Base-by-base conservation (phyloP, 805 yeast genomes). In the Metschnikowia lochheadii region DNA sequence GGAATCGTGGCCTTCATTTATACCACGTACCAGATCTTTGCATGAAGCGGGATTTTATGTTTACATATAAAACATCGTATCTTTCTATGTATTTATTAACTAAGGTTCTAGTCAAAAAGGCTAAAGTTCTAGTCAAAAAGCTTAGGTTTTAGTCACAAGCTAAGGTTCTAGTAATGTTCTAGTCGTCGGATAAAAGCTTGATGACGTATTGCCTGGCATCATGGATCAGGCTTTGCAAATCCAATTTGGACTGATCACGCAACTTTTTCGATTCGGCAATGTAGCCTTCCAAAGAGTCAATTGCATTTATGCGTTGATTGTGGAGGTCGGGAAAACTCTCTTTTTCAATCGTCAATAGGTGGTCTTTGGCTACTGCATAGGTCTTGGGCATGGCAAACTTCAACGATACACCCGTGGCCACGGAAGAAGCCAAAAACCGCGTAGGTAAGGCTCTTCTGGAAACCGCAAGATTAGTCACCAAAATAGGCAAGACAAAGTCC, bases 1-100 rank as follows among this genome's bases (percentile, higher is more conserved):
- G 95, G 95, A 2, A 77, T 73, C 1, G 57, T 75, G 13, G 82
- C 87, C 4, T 79, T 86, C 83, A 58, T 76, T 1, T 87, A 85
- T 63, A 87, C 91, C 0, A 81, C 90, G 0, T 80, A 53, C 48
- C 54, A 58, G 38, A 49, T 52, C 33, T 48, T 52, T 21, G 46
- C 32, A 31, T 52, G 40, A 29, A 44, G 5, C 11, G 21, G 11
- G 11, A 13, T 33, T 8, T 11, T 4, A 33, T 14, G 35, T n/a
- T 14, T 33, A 33, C 35, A 33, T 33, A 7, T 7, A n/a, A 33
- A 33, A 7, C 35, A 26, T 8, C 29, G 29, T 26, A 8, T 26
- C 29, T 26, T 26, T 26, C 11, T 26, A 26, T 26, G 29, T 26
- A 26, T 26, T 26, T 26, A 26, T 26, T 8, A 26, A 26, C 29